Percentiles rank a stretch among this genome's conserved stretches.
Conservation (phyloP, 2,329 filamentous ascomycete species). For the Botrytis elliptica region DNA sequence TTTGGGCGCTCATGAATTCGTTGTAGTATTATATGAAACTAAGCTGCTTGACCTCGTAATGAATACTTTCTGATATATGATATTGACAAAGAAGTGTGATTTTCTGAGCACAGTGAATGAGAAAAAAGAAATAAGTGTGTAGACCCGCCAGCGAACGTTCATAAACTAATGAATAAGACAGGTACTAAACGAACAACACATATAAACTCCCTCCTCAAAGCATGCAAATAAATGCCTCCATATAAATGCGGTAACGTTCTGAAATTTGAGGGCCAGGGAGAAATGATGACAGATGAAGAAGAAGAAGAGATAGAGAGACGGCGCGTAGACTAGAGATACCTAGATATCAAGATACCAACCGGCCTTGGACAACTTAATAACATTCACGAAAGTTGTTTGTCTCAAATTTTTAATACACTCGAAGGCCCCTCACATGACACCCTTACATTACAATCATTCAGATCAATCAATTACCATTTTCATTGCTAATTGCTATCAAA, state of each 20-base stretch:
- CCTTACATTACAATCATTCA: background rate
- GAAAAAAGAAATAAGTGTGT: background rate
- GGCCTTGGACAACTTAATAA: background rate
- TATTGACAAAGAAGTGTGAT: background rate
- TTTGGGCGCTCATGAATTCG: background rate
- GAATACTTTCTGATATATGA: accelerated
- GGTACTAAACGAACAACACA: background rate
- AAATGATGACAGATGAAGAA: background rate
- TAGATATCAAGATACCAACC: background rate
- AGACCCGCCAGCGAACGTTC: background rate
- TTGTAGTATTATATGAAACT: background rate
- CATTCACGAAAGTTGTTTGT: background rate
- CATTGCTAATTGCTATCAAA: background rate
- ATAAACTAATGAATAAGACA: background rate
- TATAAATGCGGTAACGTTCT: background rate
- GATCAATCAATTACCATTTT: background rate
- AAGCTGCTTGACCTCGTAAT: background rate
- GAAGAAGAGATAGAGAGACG: background rate
- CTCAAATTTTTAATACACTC: background rate
- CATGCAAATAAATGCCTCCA: background rate
- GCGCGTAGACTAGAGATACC: background rate
- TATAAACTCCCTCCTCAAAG: background rate
- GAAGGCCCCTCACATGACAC: background rate
- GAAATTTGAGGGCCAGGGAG: background rate
- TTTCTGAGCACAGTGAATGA: background rate